Evolutionary conservation across 2,329 filamentous ascomycete genomes (phyloP), one percentile per base, ranked within the genome.

Genomic region (Colletotrichum costaricense): DNA sequence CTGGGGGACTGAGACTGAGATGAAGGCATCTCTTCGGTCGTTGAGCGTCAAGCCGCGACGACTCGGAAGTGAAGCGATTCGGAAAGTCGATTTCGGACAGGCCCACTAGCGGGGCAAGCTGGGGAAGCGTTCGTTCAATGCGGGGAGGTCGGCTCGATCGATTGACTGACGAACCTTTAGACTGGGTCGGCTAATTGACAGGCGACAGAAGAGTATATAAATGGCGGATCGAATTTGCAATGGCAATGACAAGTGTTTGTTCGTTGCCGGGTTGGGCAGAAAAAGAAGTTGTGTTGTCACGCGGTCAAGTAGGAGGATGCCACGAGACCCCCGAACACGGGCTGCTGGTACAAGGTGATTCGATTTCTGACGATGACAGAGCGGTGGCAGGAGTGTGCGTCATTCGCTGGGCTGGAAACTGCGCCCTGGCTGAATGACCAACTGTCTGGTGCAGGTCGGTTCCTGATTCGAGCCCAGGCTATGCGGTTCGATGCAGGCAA

Each of bases 231-330:
- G 33, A 33, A 66, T 68, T 26, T 33, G 33, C 12, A 28, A 54
- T 42, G 33, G 54, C 14, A 62, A 58, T 62, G 60, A 28, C 24
- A 26, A 64, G 54, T 22, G 7, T 62, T 46, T 35, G 22, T 24
- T 52, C 22, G 62, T 66, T 60, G 63, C 52, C 24, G 52, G 49
- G 54, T 64, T 58, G 56, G 72, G 63, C 59, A 69, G 56, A 49
- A 64, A 69, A 38, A 63, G 33, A 24, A 30, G 52, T 35, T 62
- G 73, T 56, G 73, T 42, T 54, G 74, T 75, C 74, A 75, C 64
- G 72, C 68, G 74, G 72, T 75, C 74, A 75, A 75, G 74, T 75
- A 66, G 69, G 74, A 69, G 63, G 66, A 75, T 65, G 74, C 74
- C 74, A 75, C 74, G 74, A 75, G 74, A 75, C 74, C 63, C 42